Base-by-base conservation (phyloP, 2,329 filamentous ascomycete species). In the Colletotrichum echinochloae region DNA sequence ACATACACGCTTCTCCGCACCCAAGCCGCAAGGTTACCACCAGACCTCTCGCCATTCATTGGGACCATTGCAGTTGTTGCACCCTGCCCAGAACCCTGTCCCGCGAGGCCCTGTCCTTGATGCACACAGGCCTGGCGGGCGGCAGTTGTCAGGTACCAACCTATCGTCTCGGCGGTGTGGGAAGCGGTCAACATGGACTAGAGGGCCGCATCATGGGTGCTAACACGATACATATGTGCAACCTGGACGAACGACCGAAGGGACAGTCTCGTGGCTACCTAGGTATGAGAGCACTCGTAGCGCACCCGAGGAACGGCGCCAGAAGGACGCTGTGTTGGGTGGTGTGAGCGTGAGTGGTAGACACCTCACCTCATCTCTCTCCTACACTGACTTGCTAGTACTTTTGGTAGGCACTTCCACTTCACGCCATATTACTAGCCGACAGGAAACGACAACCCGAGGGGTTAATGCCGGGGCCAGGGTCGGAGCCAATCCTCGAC, bases 101-200 rank as follows among this genome's bases (percentile, higher is more conserved):
- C 51, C 30, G 7, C 14, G 30, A 37, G 51, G 51, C 30, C 51
- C 33, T 2, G 51, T 55, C 20, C 51, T 20, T 49, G 51, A 52
- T 52, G 57, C 57, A 49, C 39, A 5, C 14, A 30, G 23, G 3
- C 1, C 30, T 55, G 55, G 33, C 52, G 46, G 51, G 23, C 51
- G 57, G 51, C 56, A 55, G 49, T 61, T 56, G 51, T 39, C 51
- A 67, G 49, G 67, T 67, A 62, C 52, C 51, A 16, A 51, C 49
- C 64, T 67, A 62, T 57, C 63, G 39, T 46, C 23, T 23, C 64
- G 44, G 67, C 67, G 67, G 67, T 70, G 67, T 67, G 57, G 23
- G 46, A 62, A 61, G 63, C 67, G 64, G 64, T 67, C 57, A 67
- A 52, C 44, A 18, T 46, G 33, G 26, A 33, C 56, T 6, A 30